Conservation (phyloP, 2,329 filamentous ascomycete species). For the Biscogniauxia sp. region DNA sequence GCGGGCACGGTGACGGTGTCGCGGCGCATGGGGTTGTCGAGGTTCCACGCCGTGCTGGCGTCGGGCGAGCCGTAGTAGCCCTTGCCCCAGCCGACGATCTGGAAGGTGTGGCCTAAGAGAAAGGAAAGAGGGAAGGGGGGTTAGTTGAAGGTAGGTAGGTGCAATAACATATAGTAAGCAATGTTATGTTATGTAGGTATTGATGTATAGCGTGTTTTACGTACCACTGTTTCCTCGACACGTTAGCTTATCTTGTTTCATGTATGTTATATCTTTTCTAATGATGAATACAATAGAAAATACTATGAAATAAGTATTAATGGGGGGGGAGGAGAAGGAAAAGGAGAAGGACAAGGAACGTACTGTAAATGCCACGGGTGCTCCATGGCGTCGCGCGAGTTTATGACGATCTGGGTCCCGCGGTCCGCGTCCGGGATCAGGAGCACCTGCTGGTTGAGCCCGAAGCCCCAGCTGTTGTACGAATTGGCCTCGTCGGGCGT, state of each 20-base stretch:
- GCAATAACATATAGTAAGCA: no score
- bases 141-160: no score
- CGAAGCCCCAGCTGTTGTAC: conserved; percentile 37
- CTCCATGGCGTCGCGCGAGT: conserved; percentile 38
- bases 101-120: conserved; percentile 36
- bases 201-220: background rate
- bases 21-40: conserved; percentile 48
- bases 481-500: conserved; percentile 25
- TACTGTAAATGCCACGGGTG: conserved; percentile 41
- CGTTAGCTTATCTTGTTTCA: conserved; percentile 2
- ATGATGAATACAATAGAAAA: no score
- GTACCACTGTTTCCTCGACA: conserved; percentile 17
- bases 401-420: conserved; percentile 37
- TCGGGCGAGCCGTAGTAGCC: conserved; percentile 28
- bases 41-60: conserved; percentile 34
- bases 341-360: conserved; percentile 2
- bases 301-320: no score
- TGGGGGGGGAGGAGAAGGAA: background rate
- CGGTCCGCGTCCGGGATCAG: conserved; percentile 32
- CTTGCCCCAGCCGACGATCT: conserved; percentile 38
- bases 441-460: conserved; percentile 36
- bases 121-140: background rate
- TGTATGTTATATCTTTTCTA: background rate
- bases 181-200: no score
- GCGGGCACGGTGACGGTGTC: conserved; percentile 48